Percentiles rank a stretch among this genome's conserved stretches.
Conservation (phyloP, 345 rosid genomes). For the Jatropha curcas region DNA sequence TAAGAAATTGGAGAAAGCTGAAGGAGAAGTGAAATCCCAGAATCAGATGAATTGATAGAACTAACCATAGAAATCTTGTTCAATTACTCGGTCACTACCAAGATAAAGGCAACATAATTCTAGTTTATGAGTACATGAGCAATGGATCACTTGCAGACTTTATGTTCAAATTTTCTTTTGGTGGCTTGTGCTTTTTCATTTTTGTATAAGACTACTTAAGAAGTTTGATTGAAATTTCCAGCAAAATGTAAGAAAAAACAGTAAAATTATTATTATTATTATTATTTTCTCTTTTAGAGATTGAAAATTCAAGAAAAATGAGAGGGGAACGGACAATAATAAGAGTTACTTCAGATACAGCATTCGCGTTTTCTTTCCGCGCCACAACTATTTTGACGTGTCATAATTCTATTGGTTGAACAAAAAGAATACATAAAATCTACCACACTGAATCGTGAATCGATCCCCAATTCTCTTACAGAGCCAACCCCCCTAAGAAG, state of each 20-base stretch:
- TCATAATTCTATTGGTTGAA: not conserved
- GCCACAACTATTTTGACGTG: not conserved
- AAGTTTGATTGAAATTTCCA: too few species aligned
- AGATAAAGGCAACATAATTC: slow-evolving; percentile 23
- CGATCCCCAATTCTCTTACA: not conserved
- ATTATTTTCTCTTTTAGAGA: too few species aligned
- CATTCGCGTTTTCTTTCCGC: not conserved
- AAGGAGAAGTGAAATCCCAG: slow-evolving; percentile 23
- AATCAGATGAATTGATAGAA: slow-evolving; percentile 34
- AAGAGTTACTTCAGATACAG: too few species aligned
- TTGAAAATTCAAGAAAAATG: too few species aligned
- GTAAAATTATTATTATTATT: not conserved
- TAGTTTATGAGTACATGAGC: slow-evolving; percentile 30
- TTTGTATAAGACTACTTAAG: too few species aligned
- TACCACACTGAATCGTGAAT: not conserved
- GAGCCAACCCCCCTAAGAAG: not conserved
- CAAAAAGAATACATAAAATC: not conserved
- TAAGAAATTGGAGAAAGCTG: slow-evolving; percentile 24
- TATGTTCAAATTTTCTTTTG: not conserved
- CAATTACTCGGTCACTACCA: slow-evolving; percentile 31
- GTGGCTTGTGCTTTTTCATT: too few species aligned
- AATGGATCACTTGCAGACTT: slow-evolving; percentile 23
- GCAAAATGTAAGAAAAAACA: not conserved
- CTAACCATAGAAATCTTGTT: slow-evolving; percentile 36
- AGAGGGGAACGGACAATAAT: too few species aligned